phyloP scores from a whole-genome alignment of 2,329 filamentous ascomycete genomes.

The Nigrospora osmanthi region DNA sequence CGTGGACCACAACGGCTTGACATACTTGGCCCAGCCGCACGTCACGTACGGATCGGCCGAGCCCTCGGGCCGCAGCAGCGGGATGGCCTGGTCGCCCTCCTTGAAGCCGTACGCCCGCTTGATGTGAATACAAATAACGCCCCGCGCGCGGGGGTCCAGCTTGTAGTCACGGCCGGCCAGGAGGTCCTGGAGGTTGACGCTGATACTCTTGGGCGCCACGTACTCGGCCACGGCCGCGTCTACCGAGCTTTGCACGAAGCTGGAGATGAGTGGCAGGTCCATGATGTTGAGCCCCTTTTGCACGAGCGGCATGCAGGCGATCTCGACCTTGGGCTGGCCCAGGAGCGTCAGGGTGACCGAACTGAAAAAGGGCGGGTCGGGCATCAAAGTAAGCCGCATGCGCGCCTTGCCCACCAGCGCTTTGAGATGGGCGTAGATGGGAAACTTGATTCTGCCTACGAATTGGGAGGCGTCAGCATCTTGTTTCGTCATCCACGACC shows the following conservation, averaged over 20 bases:
- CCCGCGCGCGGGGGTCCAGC: neutral
- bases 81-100: constrained; percentile 1
- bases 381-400: neutral
- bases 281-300: constrained; percentile 2
- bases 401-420: constrained; percentile 1
- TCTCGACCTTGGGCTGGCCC: constrained; percentile 1
- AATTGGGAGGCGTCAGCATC: too few species aligned
- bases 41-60: neutral
- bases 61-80: neutral
- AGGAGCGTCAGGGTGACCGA: neutral
- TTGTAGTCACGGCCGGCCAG: neutral
- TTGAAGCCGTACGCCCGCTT: neutral
- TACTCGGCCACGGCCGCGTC: constrained; percentile 3
- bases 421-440: constrained; percentile 1
- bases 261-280: constrained; percentile 1
- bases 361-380: constrained; percentile 1
- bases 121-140: neutral
- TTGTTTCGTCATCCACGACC: too few species aligned
- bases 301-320: constrained; percentile 1
- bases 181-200: neutral
- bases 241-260: constrained; percentile 1
- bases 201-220: constrained; percentile 2
- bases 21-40: constrained; percentile 3
- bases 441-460: neutral
- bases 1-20: constrained; percentile 1